Evolutionary conservation across 148 eudicot genomes (phyloP).

Genomic region (Fagopyrum esculentum): DNA sequence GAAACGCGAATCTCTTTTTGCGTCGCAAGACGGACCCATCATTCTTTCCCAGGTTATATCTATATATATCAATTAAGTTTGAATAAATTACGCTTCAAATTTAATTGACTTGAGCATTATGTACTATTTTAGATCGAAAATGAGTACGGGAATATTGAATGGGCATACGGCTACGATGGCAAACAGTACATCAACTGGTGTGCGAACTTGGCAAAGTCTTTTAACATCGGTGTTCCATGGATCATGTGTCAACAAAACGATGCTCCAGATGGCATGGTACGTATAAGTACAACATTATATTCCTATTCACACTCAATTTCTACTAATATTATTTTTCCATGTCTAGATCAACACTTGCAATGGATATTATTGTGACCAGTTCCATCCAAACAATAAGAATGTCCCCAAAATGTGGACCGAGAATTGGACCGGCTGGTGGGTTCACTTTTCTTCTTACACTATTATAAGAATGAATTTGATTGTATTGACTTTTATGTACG

Average conservation of each 20-base stretch:
- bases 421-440: slow-evolving; percentile 60
- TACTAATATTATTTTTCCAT: neutral
- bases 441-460: neutral
- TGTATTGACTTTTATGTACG: neutral
- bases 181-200: slow-evolving; percentile 43
- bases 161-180: slow-evolving; percentile 32
- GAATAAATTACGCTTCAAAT: neutral
- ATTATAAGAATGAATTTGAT: neutral
- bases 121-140: slow-evolving; percentile 36
- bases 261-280: slow-evolving; percentile 41
- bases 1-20: slow-evolving; percentile 36
- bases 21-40: slow-evolving; percentile 57
- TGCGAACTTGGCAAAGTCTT: slow-evolving; percentile 34
- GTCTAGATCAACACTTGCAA: slow-evolving; percentile 46
- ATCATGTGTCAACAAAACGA: slow-evolving; percentile 47
- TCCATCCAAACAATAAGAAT: slow-evolving; percentile 24
- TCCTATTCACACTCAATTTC: neutral
- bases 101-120: neutral
- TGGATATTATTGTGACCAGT: slow-evolving; percentile 42
- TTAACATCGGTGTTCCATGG: slow-evolving; percentile 41
- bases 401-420: slow-evolving; percentile 62
- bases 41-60: slow-evolving; percentile 44
- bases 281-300: neutral
- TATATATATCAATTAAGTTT: neutral
- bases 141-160: slow-evolving; percentile 40